Base-by-base conservation (phyloP, 345 rosid genomes). In the Salix dunnii region DNA sequence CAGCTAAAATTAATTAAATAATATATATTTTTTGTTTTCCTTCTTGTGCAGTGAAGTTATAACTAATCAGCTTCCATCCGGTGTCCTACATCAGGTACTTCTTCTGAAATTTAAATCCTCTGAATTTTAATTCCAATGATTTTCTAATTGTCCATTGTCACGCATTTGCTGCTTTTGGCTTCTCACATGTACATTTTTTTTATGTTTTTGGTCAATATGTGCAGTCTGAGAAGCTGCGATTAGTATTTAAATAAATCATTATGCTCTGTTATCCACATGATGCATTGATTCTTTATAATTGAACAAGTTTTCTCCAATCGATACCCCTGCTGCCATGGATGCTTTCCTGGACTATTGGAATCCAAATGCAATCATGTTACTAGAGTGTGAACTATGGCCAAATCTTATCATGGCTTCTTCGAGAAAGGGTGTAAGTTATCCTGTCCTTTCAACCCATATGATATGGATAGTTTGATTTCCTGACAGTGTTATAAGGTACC, bases 331-430 rank as follows among this genome's bases (percentile, higher is more conserved):
- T 82, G 93, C 94, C 61, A 67, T 90, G 38, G 89, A 91, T n/a
- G 82, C 92, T 73, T 95, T 95, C 77, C 90, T 91, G 75, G 77
- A 76, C 46, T 71, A 89, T 38, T 95, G 99, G 99, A 90, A 88
- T 78, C 97, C 99, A 28, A 87, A 30, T 79, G 89, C 89, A 28
- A 84, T 90, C 79, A 66, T 95, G 71, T 73, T 93, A 71, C 73
- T 95, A 87, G 99, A 95, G 88, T 91, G 89, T 64, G 99, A 93
- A 80, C 82, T 95, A 35, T 95, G 97, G 97, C 99, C 97, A 48
- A 95, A 95, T 80, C 96, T 95, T 63, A 85, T 93, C 31, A 84
- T 95, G 84, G 61, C 68, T 78, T 90, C 97, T 86, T 82, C 97
- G 40, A 81, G 76, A 77, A 82, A 83, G 81, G 85, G 80, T 68